Evolutionary conservation across 2,329 filamentous ascomycete genomes (phyloP).

Genomic region (Fusarium solani-melongenae): DNA sequence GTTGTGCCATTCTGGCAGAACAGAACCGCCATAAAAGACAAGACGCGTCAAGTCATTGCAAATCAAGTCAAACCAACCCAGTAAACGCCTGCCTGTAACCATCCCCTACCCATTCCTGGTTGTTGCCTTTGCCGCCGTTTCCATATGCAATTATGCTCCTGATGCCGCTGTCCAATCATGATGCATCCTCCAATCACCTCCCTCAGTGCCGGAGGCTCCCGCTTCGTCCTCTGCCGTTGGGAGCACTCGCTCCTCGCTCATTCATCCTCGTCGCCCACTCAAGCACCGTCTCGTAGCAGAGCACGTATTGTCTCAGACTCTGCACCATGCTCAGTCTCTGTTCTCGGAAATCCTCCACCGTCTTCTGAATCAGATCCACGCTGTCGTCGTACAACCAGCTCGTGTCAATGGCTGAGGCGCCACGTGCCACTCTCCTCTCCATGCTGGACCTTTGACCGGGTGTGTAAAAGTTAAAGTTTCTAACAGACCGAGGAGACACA

Average conservation of each 20-base stretch:
- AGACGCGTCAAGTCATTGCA: not conserved
- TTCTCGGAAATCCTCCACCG: constrained; percentile 88
- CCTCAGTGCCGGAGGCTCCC: constrained; percentile 47
- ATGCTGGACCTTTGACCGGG: constrained; percentile 24
- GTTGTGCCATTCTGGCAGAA: constrained; percentile 8
- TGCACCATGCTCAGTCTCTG: constrained; percentile 98
- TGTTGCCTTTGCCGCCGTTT: constrained; percentile 23
- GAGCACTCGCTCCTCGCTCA: constrained; percentile 41
- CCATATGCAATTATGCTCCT: constrained; percentile 33
- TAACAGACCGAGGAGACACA: constrained; percentile 44
- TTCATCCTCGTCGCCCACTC: constrained; percentile 79
- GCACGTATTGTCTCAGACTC: constrained; percentile 89
- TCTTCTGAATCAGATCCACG: constrained; percentile 83
- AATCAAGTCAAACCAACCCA: constrained; percentile 10
- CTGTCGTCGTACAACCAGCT: constrained; percentile 77
- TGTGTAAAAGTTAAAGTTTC: constrained; percentile 39
- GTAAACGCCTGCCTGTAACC: constrained; percentile 34
- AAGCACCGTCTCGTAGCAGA: constrained; percentile 94
- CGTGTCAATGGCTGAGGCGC: constrained; percentile 53
- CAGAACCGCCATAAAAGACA: not conserved
- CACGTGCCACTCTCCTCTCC: constrained; percentile 23
- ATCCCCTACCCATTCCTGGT: constrained; percentile 1
- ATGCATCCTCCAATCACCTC: constrained; percentile 19
- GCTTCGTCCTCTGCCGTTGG: constrained; percentile 42
- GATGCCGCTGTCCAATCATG: constrained; percentile 26